Percentiles rank a stretch among this genome's conserved stretches.
Conservation (phyloP, 2,329 filamentous ascomycete species). For the Aspergillus phoenicis region DNA sequence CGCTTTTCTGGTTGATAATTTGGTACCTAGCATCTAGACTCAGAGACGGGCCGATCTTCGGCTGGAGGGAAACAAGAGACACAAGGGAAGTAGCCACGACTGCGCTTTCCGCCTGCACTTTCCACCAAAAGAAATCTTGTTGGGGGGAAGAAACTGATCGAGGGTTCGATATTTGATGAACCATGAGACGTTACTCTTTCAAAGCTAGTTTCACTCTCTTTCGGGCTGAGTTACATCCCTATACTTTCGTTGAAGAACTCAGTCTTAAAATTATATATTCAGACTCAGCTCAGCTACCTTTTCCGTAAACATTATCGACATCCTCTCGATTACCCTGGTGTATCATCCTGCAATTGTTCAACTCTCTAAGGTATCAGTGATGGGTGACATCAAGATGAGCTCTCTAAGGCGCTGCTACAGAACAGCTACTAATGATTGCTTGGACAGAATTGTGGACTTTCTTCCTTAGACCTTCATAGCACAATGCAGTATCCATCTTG, state of each 20-base stretch:
- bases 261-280: not conserved
- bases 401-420: not conserved
- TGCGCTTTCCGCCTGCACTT: not conserved
- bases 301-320: not conserved
- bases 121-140: too few species aligned
- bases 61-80: not conserved
- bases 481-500: not conserved
- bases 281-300: not conserved
- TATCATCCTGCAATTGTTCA: not conserved
- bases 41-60: not conserved
- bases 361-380: not conserved
- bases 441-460: not conserved
- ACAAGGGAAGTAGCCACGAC: not conserved
- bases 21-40: not conserved
- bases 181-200: not conserved
- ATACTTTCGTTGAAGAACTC: not conserved
- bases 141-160: not conserved
- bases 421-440: not conserved
- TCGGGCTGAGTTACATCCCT: not conserved
- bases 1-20: not conserved
- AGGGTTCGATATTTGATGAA: too few species aligned
- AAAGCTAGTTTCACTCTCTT: not conserved
- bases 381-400: not conserved
- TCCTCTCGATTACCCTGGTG: not conserved
- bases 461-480: not conserved